These are phyloP conservation scores for Kondoa malvinella DNA, from an alignment of 768 basidiomycete genomes.

Conservation along the genomic window DNA sequence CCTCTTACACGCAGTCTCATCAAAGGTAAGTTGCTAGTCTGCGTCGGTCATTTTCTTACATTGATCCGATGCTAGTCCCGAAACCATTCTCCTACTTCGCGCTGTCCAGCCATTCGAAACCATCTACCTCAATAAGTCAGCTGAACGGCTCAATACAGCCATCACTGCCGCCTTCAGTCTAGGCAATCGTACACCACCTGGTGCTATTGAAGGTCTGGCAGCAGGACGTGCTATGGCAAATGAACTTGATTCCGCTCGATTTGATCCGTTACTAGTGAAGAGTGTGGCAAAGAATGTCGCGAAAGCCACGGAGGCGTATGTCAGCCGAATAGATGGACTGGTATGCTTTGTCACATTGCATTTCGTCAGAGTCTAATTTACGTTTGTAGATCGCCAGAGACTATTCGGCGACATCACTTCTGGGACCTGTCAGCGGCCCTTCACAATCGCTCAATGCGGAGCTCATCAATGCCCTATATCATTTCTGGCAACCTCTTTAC, in stretches of 20 bases:
- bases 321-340: constrained; percentile 48
- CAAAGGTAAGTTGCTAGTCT: constrained; percentile 49
- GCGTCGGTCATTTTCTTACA: not conserved
- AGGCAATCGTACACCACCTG: constrained; percentile 47
- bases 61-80: constrained; percentile 45
- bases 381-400: constrained; percentile 55
- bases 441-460: constrained; percentile 64
- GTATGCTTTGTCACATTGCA: constrained; percentile 36
- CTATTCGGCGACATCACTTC: constrained; percentile 54
- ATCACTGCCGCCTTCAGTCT: constrained; percentile 54
- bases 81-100: constrained; percentile 73
- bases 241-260: constrained; percentile 79
- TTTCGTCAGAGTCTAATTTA: not conserved
- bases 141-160: constrained; percentile 64
- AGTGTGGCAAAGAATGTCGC: constrained; percentile 59
- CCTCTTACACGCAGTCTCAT: constrained; percentile 60
- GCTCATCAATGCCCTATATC: constrained; percentile 60
- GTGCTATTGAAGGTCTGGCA: constrained; percentile 55
- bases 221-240: constrained; percentile 64
- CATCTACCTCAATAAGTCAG: constrained; percentile 70
- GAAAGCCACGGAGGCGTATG: constrained; percentile 51
- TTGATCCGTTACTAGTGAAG: constrained; percentile 72
- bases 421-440: constrained; percentile 59
- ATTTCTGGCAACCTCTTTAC: constrained; percentile 52
- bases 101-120: constrained; percentile 68